Conservation (phyloP, 2,329 filamentous ascomycete species). For the Penicillium sp. region DNA sequence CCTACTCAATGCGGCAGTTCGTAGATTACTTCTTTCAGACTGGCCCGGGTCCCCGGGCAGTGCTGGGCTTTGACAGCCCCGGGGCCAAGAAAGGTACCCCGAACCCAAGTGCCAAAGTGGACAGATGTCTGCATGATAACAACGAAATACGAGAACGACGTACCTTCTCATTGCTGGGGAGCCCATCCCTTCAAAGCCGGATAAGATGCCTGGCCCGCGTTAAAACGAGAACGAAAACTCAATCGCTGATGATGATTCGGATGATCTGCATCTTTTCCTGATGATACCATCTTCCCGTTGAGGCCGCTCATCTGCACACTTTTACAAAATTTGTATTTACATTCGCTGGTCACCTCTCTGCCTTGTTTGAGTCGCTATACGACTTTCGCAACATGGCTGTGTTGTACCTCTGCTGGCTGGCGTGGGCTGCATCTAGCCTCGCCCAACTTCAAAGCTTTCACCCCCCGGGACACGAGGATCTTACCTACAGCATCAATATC, state of each 20-base stretch:
- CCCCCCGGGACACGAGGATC: conserved; percentile 23
- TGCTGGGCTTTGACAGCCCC: background rate
- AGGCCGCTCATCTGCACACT: background rate
- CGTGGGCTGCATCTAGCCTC: background rate
- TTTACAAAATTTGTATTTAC: background rate
- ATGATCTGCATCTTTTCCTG: background rate
- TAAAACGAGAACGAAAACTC: background rate
- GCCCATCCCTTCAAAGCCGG: background rate
- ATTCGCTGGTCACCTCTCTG: background rate
- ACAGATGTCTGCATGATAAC: background rate
- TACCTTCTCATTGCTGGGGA: background rate
- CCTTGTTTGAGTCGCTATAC: background rate
- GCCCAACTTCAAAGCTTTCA: conserved; percentile 28
- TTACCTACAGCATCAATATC: conserved; percentile 57
- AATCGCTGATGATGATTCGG: background rate
- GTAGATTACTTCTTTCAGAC: background rate
- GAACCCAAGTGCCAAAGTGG: background rate
- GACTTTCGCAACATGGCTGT: conserved; percentile 1
- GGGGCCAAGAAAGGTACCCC: background rate
- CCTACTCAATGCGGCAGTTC: background rate
- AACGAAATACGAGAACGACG: background rate
- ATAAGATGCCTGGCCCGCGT: conserved; percentile 1
- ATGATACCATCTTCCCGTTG: background rate
- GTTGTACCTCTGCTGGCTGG: conserved; percentile 12
- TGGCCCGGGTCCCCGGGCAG: background rate